A percentile compares a stretch with the other conserved stretches of the same genome.
phyloP scores from a whole-genome alignment of 192 early-diverging fungal genomes.

The Linderina pennispora region DNA sequence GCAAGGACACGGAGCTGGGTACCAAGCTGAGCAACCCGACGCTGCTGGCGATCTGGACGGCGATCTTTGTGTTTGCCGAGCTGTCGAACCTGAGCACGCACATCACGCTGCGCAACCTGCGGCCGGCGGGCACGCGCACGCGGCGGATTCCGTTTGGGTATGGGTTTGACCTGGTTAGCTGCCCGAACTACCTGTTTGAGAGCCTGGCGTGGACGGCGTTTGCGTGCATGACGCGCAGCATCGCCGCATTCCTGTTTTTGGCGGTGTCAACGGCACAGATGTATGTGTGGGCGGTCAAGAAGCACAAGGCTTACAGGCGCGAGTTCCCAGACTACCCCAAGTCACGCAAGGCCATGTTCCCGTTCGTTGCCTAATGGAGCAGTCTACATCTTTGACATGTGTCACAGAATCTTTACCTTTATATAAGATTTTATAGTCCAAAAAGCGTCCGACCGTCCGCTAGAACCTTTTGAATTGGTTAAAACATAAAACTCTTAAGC shows the following conservation, averaged over 20 bases:
- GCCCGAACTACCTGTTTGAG: conserved; percentile 94
- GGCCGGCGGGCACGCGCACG: conserved; percentile 78
- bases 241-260: conserved; percentile 60
- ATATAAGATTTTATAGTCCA: too few relatives aligned
- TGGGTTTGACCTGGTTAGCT: conserved; percentile 83
- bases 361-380: conserved; percentile 51
- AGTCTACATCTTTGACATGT: neutral
- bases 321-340: conserved; percentile 92
- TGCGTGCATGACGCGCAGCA: conserved; percentile 63
- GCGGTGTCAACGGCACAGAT: conserved; percentile 75
- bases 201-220: conserved; percentile 75
- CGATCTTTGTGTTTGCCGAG: conserved; percentile 56
- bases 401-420: neutral
- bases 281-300: conserved; percentile 95
- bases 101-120: conserved; percentile 80
- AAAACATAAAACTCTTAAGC: too few relatives aligned
- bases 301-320: conserved; percentile 82
- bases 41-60: conserved; percentile 24
- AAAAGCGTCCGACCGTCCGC: too few relatives aligned
- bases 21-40: conserved; percentile 40
- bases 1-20: conserved; percentile 38
- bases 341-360: conserved; percentile 73
- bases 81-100: conserved; percentile 82
- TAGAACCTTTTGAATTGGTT: too few relatives aligned
- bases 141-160: conserved; percentile 89